Conservation (phyloP, 2,329 filamentous ascomycete genomes). For the Cytospora leucostoma region DNA sequence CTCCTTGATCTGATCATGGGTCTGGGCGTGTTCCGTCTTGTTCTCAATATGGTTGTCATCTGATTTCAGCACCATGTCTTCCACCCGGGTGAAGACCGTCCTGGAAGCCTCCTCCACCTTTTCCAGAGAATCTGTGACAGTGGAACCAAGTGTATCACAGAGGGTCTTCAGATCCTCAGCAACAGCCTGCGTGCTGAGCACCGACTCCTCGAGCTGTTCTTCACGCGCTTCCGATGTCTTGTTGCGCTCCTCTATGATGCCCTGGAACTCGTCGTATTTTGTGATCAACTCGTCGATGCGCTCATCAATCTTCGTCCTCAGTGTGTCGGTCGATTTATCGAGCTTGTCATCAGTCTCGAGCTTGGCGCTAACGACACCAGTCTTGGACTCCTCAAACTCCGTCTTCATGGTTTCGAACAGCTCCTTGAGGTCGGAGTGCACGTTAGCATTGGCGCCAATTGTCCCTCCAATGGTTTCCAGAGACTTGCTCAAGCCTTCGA, state of each 20-base stretch:
- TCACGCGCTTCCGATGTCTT: conserved; percentile 74
- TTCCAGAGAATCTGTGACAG: conserved; percentile 79
- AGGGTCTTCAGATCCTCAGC: conserved; percentile 86
- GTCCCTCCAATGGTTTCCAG: conserved; percentile 68
- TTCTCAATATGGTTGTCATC: conserved; percentile 74
- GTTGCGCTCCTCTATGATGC: conserved; percentile 70
- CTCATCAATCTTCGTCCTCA: conserved; percentile 61
- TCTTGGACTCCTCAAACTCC: conserved; percentile 86
- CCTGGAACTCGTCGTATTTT: conserved; percentile 87
- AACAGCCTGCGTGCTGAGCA: conserved; percentile 74
- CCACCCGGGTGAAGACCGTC: conserved; percentile 80
- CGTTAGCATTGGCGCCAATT: conserved; percentile 56
- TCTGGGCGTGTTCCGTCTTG: conserved; percentile 79
- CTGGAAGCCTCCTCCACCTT: conserved; percentile 86
- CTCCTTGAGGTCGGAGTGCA: conserved; percentile 67
- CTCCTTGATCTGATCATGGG: conserved; percentile 77
- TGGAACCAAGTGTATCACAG: conserved; percentile 80
- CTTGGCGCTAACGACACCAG: conserved; percentile 76
- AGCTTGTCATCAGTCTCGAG: conserved; percentile 82
- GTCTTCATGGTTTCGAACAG: conserved; percentile 74
- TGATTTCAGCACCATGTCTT: conserved; percentile 73
- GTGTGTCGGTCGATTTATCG: conserved; percentile 55
- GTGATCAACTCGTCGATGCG: conserved; percentile 74
- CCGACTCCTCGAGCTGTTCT: conserved; percentile 69
- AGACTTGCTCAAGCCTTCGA: conserved; percentile 72